A percentile compares a stretch with the other conserved stretches of the same genome.
Evolutionary conservation across 441 rosid species (phyloP).

Genomic region (Bocquillonia castaneifolia): DNA sequence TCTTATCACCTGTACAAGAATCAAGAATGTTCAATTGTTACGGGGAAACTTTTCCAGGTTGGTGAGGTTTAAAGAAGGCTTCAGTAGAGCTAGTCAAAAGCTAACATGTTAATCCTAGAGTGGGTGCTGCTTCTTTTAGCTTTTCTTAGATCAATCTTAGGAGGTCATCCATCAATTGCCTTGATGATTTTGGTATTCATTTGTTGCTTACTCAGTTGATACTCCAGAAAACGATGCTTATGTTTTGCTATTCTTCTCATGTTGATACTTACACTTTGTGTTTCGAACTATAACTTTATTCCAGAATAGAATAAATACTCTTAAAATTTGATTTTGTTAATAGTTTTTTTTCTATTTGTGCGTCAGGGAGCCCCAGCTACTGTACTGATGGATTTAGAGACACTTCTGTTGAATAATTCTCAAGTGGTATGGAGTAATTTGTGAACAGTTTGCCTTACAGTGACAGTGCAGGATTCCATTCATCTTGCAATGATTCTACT

Average conservation of each 20-base stretch:
- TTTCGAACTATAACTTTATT: not conserved
- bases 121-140: not conserved
- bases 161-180: not conserved
- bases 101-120: not conserved
- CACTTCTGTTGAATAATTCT: slow-evolving; percentile 66
- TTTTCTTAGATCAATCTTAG: not conserved
- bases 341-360: slow-evolving; percentile 10
- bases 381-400: slow-evolving; percentile 72
- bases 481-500: slow-evolving; percentile 18
- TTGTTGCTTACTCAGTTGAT: not conserved
- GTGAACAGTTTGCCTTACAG: not conserved
- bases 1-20: not conserved
- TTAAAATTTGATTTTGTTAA: not conserved
- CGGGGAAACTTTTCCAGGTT: not conserved
- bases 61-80: not conserved
- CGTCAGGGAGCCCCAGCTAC: slow-evolving; percentile 71
- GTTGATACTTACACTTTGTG: not conserved
- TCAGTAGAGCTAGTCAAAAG: not conserved
- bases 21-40: not conserved
- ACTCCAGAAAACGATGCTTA: not conserved
- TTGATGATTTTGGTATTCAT: not conserved
- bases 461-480: not conserved
- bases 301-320: not conserved
- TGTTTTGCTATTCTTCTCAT: not conserved
- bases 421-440: slow-evolving; percentile 49